A percentile compares a stretch with the other conserved stretches of the same genome.
phyloP scores from a whole-genome alignment of 2,329 filamentous ascomycete genomes.

The Claviceps monticola region DNA sequence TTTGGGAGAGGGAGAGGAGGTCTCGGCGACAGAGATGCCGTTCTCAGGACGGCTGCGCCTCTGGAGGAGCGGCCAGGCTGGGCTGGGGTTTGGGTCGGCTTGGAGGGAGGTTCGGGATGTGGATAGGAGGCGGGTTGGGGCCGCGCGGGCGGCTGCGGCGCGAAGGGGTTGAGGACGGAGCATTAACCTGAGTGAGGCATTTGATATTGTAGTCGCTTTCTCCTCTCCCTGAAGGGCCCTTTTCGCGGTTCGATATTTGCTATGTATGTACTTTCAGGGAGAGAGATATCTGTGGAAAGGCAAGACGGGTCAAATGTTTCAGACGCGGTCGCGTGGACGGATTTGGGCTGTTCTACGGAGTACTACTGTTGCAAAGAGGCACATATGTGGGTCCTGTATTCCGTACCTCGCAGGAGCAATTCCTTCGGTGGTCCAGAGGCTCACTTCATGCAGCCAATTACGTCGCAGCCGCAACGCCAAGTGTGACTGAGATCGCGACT shows the following conservation, averaged over 20 bases:
- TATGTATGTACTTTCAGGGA: no score
- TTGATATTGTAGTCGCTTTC: background rate
- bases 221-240: background rate
- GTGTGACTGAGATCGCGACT: no score
- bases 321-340: background rate
- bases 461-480: no score
- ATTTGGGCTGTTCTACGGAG: no score
- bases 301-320: background rate
- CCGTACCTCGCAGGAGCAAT: no score
- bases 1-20: background rate
- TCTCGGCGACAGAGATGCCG: background rate
- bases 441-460: no score
- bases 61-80: slow-evolving; percentile 5
- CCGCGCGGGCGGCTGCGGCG: slow-evolving; percentile 11
- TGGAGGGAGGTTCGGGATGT: background rate
- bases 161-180: slow-evolving; percentile 16
- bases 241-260: no score
- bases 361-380: no score
- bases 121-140: background rate
- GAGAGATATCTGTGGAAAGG: background rate
- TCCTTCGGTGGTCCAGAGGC: no score
- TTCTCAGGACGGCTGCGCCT: background rate
- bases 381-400: no score
- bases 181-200: slow-evolving; percentile 11
- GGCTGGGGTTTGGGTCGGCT: background rate